phyloP scores from a whole-genome alignment of 257 asterid genomes.

The Nicotiana otophora region DNA sequence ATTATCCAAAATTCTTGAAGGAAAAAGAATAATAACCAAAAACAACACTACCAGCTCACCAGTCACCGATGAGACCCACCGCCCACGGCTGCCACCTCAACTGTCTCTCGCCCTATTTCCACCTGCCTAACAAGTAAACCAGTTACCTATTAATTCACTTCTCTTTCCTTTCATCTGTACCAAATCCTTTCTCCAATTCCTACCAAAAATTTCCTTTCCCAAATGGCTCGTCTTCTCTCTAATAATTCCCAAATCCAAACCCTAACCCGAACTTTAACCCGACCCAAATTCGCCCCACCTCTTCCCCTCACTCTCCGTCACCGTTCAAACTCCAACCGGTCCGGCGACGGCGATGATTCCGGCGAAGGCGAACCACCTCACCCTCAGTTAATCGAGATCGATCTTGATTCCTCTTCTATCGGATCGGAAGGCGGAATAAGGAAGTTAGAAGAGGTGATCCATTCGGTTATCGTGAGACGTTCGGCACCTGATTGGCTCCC shows the following conservation, averaged over 20 bases:
- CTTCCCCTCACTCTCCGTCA: slow-evolving; percentile 21
- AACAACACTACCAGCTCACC: not conserved
- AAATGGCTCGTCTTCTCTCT: slow-evolving; percentile 23
- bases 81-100: not conserved
- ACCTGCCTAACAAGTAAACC: not conserved
- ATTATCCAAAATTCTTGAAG: too few relatives aligned
- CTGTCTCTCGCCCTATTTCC: not conserved
- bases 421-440: slow-evolving; percentile 15
- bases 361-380: slow-evolving; percentile 10
- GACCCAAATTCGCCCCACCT: slow-evolving; percentile 3
- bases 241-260: not conserved
- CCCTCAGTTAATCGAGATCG: slow-evolving; percentile 29
- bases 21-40: not conserved
- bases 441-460: slow-evolving; percentile 34
- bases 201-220: not conserved
- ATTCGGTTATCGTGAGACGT: slow-evolving; percentile 30
- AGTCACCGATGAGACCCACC: not conserved
- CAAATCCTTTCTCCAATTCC: not conserved
- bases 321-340: slow-evolving; percentile 22
- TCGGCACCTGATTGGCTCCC: slow-evolving; percentile 44
- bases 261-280: slow-evolving; percentile 10
- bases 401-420: slow-evolving; percentile 18
- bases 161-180: too few relatives aligned
- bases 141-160: not conserved
- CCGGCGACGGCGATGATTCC: slow-evolving; percentile 4